Conservation (phyloP, 2,329 filamentous ascomycete species). For the Lasiodiplodia sp. region DNA sequence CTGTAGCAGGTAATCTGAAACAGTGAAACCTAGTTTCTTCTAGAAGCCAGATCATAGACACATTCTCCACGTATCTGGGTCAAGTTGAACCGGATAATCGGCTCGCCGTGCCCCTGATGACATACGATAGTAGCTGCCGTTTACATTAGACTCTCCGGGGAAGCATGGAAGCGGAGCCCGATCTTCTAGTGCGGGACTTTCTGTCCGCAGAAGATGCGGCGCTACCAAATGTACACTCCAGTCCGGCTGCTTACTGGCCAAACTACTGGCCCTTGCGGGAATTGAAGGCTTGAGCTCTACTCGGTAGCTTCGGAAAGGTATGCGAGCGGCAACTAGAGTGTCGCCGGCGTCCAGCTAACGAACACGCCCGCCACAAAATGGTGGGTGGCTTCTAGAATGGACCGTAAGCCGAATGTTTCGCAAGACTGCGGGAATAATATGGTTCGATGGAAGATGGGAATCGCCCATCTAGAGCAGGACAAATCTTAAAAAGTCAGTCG, state of each 20-base stretch:
- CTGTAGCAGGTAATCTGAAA: background rate
- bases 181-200: background rate
- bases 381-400: background rate
- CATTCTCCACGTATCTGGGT: background rate
- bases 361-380: background rate
- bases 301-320: conserved; percentile 5
- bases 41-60: background rate
- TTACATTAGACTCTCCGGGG: conserved; percentile 7
- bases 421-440: background rate
- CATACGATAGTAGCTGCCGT: background rate
- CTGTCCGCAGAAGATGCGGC: background rate
- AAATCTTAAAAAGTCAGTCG: background rate
- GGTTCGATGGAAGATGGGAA: background rate
- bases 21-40: background rate
- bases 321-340: background rate
- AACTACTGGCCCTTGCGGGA: background rate
- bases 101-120: background rate
- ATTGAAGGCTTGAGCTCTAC: background rate
- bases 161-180: conserved; percentile 3
- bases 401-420: background rate
- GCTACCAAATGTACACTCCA: background rate
- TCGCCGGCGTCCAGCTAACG: background rate
- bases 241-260: background rate
- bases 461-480: conserved; percentile 1
- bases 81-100: background rate